phyloP scores from a whole-genome alignment of 495 filamentous ascomycete genomes.

The Neurospora sp. region DNA sequence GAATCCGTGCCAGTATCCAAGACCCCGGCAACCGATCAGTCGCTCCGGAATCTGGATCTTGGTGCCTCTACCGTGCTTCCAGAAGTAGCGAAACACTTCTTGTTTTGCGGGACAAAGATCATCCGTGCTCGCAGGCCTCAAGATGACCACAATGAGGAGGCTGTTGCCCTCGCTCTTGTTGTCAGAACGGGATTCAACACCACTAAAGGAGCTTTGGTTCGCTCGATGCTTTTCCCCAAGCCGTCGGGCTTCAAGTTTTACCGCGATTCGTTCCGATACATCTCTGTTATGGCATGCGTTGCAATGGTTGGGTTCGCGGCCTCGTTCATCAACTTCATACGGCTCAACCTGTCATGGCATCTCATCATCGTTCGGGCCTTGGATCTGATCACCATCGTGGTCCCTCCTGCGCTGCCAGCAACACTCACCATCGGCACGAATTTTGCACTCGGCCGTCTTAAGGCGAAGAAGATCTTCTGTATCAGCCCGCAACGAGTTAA shows the following conservation, averaged over 20 bases:
- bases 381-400: conserved; percentile 95
- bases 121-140: conserved; percentile 83
- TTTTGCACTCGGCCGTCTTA: conserved; percentile 82
- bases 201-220: conserved; percentile 90
- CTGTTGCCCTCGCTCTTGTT: conserved; percentile 83
- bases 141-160: conserved; percentile 72
- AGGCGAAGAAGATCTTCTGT: conserved; percentile 84
- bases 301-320: conserved; percentile 79
- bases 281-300: conserved; percentile 91
- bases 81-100: conserved; percentile 73
- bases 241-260: conserved; percentile 98
- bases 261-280: conserved; percentile 93
- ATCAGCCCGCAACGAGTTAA: conserved; percentile 96
- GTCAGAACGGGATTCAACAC: conserved; percentile 94
- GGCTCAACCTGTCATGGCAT: conserved; percentile 72
- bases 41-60: conserved; percentile 62
- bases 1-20: conserved; percentile 98
- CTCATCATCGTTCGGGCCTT: conserved; percentile 84
- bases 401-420: conserved; percentile 92
- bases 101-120: conserved; percentile 93
- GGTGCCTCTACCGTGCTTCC: conserved; percentile 68
- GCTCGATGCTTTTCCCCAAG: conserved; percentile 98
- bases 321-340: conserved; percentile 87
- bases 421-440: conserved; percentile 94
- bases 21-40: conserved; percentile 71